Base-by-base conservation (phyloP, 2,329 filamentous ascomycete species). In the Penicillium sp. region DNA sequence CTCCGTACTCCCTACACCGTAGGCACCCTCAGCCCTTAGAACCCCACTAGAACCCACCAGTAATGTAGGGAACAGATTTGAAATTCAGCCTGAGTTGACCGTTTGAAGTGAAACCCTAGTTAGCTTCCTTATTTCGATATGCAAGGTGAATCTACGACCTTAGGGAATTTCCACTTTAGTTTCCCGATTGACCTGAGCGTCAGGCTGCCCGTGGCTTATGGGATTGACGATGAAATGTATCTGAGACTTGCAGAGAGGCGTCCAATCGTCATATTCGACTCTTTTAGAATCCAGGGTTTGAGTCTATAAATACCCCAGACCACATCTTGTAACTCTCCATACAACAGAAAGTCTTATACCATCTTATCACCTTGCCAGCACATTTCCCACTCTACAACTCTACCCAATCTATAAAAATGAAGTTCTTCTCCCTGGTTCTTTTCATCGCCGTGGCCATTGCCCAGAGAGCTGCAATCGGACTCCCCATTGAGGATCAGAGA, bases 391-490 rank as follows among this genome's bases (percentile, higher is more conserved):
- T 33, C 46, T 25, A 11, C 9, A 26, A 31, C 9, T 35, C 35
- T 22, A 5, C 7, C 1, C 14, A 3, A 22, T 33, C 28, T 8
- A 33, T 35, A 55, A 69, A 50, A 40, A 70, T 69, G 67, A 66
- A 65, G 46, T 63, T 65, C 17, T 28, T 61, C 33, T 45, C 62
- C 6, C 28, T 67, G 10, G 35, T 55, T 30, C 45, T 64, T 14
- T 57, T 72, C 26, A 59, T 60, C 12, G 58, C 61, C 31, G 51
- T 54, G 7, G 66, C 63, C 40, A 53, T 69, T 42, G 67, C 69
- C 6, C 69, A 72, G 46, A 66, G 53, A 9, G 68, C 60, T n/a
- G 4, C 25, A 0, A 63, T 72, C 36, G 61, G 62, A n/a, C 55
- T 68, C 3, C 68, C 69, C 3, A n/a, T 26, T 2, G 52, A 52